Conservation (phyloP, 768 basidiomycete genomes). For the Suillus subalutaceus region DNA sequence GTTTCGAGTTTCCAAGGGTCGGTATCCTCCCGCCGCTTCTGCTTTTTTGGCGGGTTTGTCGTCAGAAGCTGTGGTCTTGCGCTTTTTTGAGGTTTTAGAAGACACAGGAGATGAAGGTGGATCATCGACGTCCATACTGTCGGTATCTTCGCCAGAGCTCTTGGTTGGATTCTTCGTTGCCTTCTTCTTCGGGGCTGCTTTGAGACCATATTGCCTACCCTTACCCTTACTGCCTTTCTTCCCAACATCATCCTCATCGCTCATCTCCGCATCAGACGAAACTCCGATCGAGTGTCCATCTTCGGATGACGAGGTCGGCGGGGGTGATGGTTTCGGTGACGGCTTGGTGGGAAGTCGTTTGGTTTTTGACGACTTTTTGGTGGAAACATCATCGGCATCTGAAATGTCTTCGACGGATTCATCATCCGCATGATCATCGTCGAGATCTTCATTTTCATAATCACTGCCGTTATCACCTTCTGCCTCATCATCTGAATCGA, state of each 20-base stretch:
- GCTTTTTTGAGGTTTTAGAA: slow-evolving; percentile 45
- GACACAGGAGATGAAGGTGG: slow-evolving; percentile 37
- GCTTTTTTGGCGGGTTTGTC: slow-evolving; percentile 52
- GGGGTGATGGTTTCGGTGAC: slow-evolving; percentile 21
- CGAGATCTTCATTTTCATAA: slow-evolving; percentile 31
- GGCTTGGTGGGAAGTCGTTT: slow-evolving; percentile 23
- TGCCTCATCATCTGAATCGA: slow-evolving; percentile 58
- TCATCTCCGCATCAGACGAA: slow-evolving; percentile 25
- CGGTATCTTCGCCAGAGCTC: slow-evolving; percentile 37
- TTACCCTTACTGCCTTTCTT: slow-evolving; percentile 29
- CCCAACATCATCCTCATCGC: slow-evolving; percentile 24
- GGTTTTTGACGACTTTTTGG: slow-evolving; percentile 25
- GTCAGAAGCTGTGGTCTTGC: slow-evolving; percentile 39
- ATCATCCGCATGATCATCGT: slow-evolving; percentile 30
- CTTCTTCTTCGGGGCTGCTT: slow-evolving; percentile 29
- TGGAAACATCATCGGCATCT: slow-evolving; percentile 24
- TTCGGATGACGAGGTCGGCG: slow-evolving; percentile 33
- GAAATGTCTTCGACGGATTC: slow-evolving; percentile 39
- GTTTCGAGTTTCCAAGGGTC: slow-evolving; percentile 82
- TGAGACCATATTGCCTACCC: slow-evolving; percentile 12
- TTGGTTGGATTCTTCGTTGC: slow-evolving; percentile 35
- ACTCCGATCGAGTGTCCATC: slow-evolving; percentile 28
- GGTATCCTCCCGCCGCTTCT: slow-evolving; percentile 60
- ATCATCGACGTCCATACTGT: slow-evolving; percentile 64
- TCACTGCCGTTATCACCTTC: slow-evolving; percentile 31